phyloP scores from a whole-genome alignment of 2,329 filamentous ascomycete genomes.

The Malbranchea zuffiana region DNA sequence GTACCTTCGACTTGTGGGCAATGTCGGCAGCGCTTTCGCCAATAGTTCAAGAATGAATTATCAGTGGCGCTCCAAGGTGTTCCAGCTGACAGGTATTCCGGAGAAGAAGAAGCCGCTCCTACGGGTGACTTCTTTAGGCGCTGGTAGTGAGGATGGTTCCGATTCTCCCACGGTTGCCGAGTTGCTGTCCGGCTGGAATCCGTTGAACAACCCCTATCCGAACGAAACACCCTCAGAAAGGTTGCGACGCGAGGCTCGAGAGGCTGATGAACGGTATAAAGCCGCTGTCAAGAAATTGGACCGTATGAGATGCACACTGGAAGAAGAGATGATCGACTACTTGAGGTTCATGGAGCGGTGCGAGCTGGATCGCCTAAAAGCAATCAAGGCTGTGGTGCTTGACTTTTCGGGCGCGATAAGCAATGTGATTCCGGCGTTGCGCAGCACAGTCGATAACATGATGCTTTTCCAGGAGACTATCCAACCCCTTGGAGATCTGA shows the following conservation, averaged over 20 bases:
- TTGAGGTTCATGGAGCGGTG: slow-evolving; percentile 95
- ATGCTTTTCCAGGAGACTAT: slow-evolving; percentile 98
- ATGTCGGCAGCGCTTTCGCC: slow-evolving; percentile 88
- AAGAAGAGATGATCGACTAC: slow-evolving; percentile 87
- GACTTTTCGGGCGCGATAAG: slow-evolving; percentile 96
- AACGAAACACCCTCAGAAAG: slow-evolving; percentile 85
- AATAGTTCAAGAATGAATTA: slow-evolving; percentile 98
- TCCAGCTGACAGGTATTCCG: slow-evolving; percentile 74
- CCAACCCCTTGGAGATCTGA: slow-evolving; percentile 79
- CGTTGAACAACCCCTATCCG: slow-evolving; percentile 77
- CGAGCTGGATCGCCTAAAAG: slow-evolving; percentile 89
- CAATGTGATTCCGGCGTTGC: slow-evolving; percentile 92
- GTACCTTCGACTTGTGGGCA: slow-evolving; percentile 81
- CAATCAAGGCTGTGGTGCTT: slow-evolving; percentile 93
- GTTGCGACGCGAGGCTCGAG: slow-evolving; percentile 74
- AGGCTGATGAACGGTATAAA: slow-evolving; percentile 92
- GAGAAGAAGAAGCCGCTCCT: slow-evolving; percentile 70
- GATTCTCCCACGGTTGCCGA: slow-evolving; percentile 82
- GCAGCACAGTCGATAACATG: slow-evolving; percentile 96
- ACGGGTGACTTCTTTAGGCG: slow-evolving; percentile 62
- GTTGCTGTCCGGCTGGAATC: slow-evolving; percentile 85
- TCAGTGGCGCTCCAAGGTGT: slow-evolving; percentile 89
- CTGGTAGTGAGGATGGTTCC: slow-evolving; percentile 44
- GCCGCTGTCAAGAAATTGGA: slow-evolving; percentile 74
- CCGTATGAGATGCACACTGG: slow-evolving; percentile 81